Conservation (phyloP, 768 basidiomycete genomes). For the Rhizopogon sp. region DNA sequence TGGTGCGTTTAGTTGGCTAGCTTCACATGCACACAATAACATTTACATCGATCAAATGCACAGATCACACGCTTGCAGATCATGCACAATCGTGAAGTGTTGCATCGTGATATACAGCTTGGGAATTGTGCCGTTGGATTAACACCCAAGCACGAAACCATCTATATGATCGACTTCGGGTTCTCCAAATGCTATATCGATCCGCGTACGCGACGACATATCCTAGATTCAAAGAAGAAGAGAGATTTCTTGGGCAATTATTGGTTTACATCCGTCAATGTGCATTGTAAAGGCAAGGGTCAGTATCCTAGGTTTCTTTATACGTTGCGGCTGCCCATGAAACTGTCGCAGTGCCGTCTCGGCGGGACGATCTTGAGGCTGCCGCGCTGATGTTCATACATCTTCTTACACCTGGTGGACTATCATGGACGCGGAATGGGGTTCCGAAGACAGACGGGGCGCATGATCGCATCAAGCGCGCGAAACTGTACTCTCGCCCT, state of each 20-base stretch:
- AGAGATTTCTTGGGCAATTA: slow-evolving; percentile 82
- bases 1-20: slow-evolving; percentile 40
- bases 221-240: slow-evolving; percentile 60
- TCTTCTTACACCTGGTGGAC: slow-evolving; percentile 68
- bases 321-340: slow-evolving; percentile 15
- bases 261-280: slow-evolving; percentile 76
- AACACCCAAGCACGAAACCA: slow-evolving; percentile 47
- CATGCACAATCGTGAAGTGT: slow-evolving; percentile 69
- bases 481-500: slow-evolving; percentile 54
- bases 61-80: slow-evolving; percentile 70
- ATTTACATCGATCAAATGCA: slow-evolving; percentile 6
- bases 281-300: slow-evolving; percentile 78
- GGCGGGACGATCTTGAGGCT: slow-evolving; percentile 77
- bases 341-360: slow-evolving; percentile 56
- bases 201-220: slow-evolving; percentile 57
- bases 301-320: slow-evolving; percentile 13
- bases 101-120: slow-evolving; percentile 77
- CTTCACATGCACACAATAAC: neutral
- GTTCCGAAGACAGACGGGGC: slow-evolving; percentile 65
- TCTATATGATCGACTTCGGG: slow-evolving; percentile 86
- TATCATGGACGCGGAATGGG: slow-evolving; percentile 78
- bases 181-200: slow-evolving; percentile 80
- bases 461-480: slow-evolving; percentile 59
- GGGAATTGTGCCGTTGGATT: slow-evolving; percentile 71
- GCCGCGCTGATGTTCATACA: slow-evolving; percentile 77